Evolutionary conservation across 805 yeast species (phyloP), one percentile per base, ranked within the genome.

Genomic region (Lipomyces starkeyi): DNA sequence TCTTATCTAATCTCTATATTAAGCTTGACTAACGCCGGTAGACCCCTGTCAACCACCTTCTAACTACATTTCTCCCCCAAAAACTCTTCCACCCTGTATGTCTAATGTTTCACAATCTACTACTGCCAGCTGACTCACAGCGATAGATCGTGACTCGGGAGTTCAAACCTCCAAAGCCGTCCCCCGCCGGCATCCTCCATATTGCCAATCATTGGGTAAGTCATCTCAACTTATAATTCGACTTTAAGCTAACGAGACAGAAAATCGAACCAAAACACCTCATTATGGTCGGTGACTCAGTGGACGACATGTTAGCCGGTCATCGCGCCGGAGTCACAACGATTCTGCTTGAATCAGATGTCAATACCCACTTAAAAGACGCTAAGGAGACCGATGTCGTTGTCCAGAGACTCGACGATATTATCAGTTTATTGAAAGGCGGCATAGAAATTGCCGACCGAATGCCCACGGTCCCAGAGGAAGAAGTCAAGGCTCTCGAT

Each of bases 231-330:
- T 29, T 17, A 5, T 9, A 13, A 17, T 6, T n/a, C 20, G 22
- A 13, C 37, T 7, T 14, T 29, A 54, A 27, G 20, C 54, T 35
- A 14, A 17, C 32, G 35, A 20, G n/a, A 17, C 37, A 72, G 75
- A 68, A 80, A 1, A 60, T 84, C 20, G 72, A 76, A 0, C 85
- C 90, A 0, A 71, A 76, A 20, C 79, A 84, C 53, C 69, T 88
- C 37, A 74, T 88, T 5, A 89, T 89, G 93, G 89, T 89, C 17
- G 93, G 93, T 13, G 93, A 89, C 74, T 88, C 92, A 0, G 76
- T 81, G 54, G 93, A 89, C 76, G 93, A 89, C 73, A 86, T 89
- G 87, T 78, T 73, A 55, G 85, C 90, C 37, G 93, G 91, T 2
- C 75, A 81, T 37, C 72, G 79, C n/a, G 92, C 93, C 0, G 92